These are phyloP conservation scores for Daldinia childiae DNA, from an alignment of 495 filamentous ascomycete genomes.

Conservation along the genomic window DNA sequence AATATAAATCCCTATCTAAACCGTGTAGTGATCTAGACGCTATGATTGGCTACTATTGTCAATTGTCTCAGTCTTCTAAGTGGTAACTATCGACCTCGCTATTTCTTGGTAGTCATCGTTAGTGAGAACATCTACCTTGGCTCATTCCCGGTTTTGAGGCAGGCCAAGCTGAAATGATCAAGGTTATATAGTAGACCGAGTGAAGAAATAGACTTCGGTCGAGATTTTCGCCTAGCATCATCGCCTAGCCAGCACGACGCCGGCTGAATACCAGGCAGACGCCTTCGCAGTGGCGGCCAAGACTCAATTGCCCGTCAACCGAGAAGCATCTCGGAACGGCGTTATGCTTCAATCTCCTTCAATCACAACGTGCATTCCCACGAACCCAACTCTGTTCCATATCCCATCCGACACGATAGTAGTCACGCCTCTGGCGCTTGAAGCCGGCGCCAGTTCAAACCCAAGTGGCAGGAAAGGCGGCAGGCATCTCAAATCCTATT, in stretches of 20 bases:
- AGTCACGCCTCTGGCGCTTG: background rate
- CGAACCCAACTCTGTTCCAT: slow-evolving; percentile 3
- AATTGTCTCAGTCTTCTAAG: slow-evolving; percentile 26
- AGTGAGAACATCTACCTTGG: slow-evolving; percentile 25
- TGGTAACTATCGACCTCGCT: slow-evolving; percentile 19
- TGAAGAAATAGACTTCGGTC: slow-evolving; percentile 37
- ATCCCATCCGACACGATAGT: background rate
- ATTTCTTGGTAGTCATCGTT: slow-evolving; percentile 20
- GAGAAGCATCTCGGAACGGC: slow-evolving; percentile 22
- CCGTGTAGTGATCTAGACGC: slow-evolving; percentile 3
- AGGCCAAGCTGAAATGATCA: slow-evolving; percentile 41
- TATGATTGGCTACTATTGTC: slow-evolving; percentile 26
- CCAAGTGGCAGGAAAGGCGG: slow-evolving; percentile 13
- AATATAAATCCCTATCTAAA: slow-evolving; percentile 21
- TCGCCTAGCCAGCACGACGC: slow-evolving; percentile 29
- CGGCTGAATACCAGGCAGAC: slow-evolving; percentile 33
- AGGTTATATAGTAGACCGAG: slow-evolving; percentile 31
- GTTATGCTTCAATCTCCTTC: slow-evolving; percentile 3
- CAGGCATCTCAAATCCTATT: slow-evolving; percentile 27
- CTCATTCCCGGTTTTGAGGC: slow-evolving; percentile 22
- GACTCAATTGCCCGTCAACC: slow-evolving; percentile 29
- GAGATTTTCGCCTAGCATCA: slow-evolving; percentile 38
- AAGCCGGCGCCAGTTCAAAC: slow-evolving; percentile 29
- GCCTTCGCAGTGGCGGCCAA: slow-evolving; percentile 23
- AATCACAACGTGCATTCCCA: slow-evolving; percentile 2